A percentile compares a stretch with the other conserved stretches of the same genome.
Conservation (phyloP, 768 basidiomycete species). For the Rhodotorula taiwanensis region DNA sequence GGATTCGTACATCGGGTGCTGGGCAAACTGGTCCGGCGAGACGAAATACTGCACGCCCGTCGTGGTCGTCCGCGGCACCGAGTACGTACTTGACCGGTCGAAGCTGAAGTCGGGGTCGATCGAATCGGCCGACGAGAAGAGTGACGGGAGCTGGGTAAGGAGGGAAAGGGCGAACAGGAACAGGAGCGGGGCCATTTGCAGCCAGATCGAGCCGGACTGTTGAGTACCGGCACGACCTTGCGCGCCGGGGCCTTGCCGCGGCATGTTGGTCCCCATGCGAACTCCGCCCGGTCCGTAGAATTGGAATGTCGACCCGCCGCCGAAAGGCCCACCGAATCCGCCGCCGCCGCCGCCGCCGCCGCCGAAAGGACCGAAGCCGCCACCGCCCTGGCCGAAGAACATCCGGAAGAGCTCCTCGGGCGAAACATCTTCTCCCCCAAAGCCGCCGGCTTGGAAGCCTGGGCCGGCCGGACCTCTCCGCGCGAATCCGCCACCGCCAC, state of each 20-base stretch:
- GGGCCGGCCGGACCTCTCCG: neutral
- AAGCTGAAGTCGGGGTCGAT: slow-evolving; percentile 74
- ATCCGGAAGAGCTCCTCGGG: slow-evolving; percentile 96
- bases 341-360: neutral
- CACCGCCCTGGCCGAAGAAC: slow-evolving; percentile 66
- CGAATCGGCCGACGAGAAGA: slow-evolving; percentile 48
- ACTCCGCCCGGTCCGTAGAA: slow-evolving; percentile 27
- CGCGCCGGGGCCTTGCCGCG: neutral
- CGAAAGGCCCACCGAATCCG: neutral
- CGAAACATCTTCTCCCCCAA: slow-evolving; percentile 61
- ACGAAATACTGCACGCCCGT: neutral
- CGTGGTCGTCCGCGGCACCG: slow-evolving; percentile 2
- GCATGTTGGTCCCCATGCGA: slow-evolving; percentile 2
- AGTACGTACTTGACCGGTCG: slow-evolving; percentile 21
- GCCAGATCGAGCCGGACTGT: slow-evolving; percentile 40
- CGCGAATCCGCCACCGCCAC: slow-evolving; percentile 35
- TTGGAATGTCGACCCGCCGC: slow-evolving; percentile 24
- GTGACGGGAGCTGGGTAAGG: slow-evolving; percentile 23
- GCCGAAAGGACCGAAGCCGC: slow-evolving; percentile 7
- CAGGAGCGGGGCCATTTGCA: slow-evolving; percentile 74
- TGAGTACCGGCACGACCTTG: neutral
- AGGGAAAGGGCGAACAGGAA: slow-evolving; percentile 35
- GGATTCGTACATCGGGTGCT: neutral
- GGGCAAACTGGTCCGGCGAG: neutral
- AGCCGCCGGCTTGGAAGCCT: neutral